Conservation (phyloP, 2,329 filamentous ascomycete genomes). For the Lomentospora prolificans region DNA sequence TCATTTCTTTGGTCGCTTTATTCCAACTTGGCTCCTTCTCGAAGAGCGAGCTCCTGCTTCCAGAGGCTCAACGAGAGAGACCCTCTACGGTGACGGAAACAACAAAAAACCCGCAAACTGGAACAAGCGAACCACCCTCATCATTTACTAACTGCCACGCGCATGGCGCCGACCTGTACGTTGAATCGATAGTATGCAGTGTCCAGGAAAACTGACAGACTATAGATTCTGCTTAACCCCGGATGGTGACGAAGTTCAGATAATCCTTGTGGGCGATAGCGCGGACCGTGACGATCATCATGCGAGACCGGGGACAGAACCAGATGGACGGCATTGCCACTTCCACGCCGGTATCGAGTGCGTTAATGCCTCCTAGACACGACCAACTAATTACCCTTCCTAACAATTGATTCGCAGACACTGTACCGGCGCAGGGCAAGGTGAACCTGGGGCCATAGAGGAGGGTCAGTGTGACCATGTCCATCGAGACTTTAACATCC, state of each 20-base stretch:
- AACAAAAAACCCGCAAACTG: too few relatives aligned
- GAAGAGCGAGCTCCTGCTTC: neutral
- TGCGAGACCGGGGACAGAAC: neutral
- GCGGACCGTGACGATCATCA: neutral
- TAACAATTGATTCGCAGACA: constrained; percentile 32
- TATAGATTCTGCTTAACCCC: neutral
- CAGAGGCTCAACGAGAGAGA: neutral
- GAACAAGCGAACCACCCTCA: neutral
- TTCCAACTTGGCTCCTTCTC: neutral
- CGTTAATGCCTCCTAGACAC: constrained; percentile 17
- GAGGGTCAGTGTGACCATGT: constrained; percentile 32
- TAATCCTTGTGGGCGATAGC: neutral
- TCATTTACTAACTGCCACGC: neutral
- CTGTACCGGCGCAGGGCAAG: constrained; percentile 40
- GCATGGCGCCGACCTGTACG: neutral
- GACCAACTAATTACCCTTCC: constrained; percentile 12
- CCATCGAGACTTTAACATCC: constrained; percentile 52
- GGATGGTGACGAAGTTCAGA: neutral
- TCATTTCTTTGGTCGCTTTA: neutral
- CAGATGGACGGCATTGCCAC: constrained; percentile 43
- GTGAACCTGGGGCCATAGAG: constrained; percentile 22
- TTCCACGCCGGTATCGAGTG: constrained; percentile 68
- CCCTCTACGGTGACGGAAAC: too few relatives aligned
- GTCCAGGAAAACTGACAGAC: neutral
- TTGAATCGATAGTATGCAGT: neutral